These are phyloP conservation scores for Rosa persica DNA, from an alignment of 306 rosid genomes.

Conservation along the genomic window DNA sequence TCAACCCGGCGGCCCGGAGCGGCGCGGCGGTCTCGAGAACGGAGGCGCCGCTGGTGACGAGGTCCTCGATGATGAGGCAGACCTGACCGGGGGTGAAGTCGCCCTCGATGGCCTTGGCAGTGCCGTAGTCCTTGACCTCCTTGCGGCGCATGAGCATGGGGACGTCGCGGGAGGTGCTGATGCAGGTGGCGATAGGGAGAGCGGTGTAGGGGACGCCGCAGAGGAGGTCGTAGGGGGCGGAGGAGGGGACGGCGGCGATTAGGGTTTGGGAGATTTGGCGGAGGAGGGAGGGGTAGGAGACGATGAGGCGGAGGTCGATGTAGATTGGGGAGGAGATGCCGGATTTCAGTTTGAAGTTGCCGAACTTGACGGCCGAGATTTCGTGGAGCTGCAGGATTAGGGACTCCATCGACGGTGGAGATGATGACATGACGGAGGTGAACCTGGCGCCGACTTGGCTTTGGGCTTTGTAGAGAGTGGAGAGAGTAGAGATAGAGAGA, in stretches of 20 bases:
- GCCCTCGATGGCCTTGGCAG: conserved; percentile 84
- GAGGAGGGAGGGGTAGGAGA: conserved; percentile 83
- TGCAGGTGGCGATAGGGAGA: conserved; percentile 83
- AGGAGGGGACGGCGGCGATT: conserved; percentile 55
- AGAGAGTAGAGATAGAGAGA: background rate
- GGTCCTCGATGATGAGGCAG: conserved; percentile 79
- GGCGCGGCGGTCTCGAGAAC: conserved; percentile 81
- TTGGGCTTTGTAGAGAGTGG: background rate
- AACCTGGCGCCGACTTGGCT: background rate
- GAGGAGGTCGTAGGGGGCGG: conserved; percentile 57
- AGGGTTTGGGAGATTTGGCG: conserved; percentile 69
- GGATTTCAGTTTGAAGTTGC: conserved; percentile 87
- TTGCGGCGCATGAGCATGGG: conserved; percentile 96
- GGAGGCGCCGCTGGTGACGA: conserved; percentile 86
- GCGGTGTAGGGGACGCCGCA: conserved; percentile 95
- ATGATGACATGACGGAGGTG: conserved; percentile 11
- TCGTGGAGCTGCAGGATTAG: conserved; percentile 75
- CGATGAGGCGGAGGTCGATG: conserved; percentile 85
- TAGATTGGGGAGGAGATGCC: conserved; percentile 89
- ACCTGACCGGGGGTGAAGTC: conserved; percentile 46
- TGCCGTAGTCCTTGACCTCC: conserved; percentile 90
- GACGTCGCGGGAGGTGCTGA: conserved; percentile 47
- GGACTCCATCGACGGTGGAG: conserved; percentile 58
- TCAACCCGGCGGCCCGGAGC: conserved; percentile 65
- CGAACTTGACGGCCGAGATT: conserved; percentile 89